Evolutionary conservation across 1,284 basidiomycete species (phyloP).

Genomic region (Moesziomyces sp.): DNA sequence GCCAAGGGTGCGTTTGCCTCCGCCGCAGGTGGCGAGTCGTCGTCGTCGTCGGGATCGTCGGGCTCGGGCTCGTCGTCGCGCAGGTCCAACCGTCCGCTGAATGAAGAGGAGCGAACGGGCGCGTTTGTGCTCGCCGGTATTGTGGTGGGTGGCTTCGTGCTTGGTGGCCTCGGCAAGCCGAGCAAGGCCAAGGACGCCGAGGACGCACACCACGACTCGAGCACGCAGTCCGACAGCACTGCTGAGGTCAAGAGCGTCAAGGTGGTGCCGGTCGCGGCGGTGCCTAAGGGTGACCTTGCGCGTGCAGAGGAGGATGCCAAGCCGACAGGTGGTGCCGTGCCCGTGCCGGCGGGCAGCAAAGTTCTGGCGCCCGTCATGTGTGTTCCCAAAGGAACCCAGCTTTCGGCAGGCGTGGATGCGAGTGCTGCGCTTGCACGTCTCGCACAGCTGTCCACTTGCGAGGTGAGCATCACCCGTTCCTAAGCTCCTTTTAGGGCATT

Average conservation of each 20-base stretch:
- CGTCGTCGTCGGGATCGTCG: constrained; percentile 17
- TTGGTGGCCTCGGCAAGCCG: constrained; percentile 70
- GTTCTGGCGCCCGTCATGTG: constrained; percentile 44
- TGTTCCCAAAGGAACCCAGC: constrained; percentile 41
- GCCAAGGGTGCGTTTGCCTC: constrained; percentile 40
- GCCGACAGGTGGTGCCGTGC: constrained; percentile 25
- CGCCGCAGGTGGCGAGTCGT: constrained; percentile 13
- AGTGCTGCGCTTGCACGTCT: constrained; percentile 31
- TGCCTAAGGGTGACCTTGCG: constrained; percentile 26
- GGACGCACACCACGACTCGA: constrained; percentile 2
- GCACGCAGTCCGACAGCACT: not conserved
- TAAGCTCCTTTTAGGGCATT: constrained; percentile 5
- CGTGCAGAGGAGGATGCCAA: constrained; percentile 13
- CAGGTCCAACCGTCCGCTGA: constrained; percentile 70
- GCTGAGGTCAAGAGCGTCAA: constrained; percentile 13
- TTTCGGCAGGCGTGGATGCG: not conserved
- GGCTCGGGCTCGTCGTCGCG: constrained; percentile 15
- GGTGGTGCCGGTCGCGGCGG: constrained; percentile 29
- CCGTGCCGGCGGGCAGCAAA: constrained; percentile 34
- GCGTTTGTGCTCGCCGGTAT: constrained; percentile 73
- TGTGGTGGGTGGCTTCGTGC: constrained; percentile 72
- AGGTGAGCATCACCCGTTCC: constrained; percentile 45
- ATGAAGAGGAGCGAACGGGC: constrained; percentile 73
- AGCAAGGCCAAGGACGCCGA: constrained; percentile 25
- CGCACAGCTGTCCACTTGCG: constrained; percentile 48